Base-by-base conservation (phyloP, 768 basidiomycete genomes). In the Phaeotremella fagi region DNA sequence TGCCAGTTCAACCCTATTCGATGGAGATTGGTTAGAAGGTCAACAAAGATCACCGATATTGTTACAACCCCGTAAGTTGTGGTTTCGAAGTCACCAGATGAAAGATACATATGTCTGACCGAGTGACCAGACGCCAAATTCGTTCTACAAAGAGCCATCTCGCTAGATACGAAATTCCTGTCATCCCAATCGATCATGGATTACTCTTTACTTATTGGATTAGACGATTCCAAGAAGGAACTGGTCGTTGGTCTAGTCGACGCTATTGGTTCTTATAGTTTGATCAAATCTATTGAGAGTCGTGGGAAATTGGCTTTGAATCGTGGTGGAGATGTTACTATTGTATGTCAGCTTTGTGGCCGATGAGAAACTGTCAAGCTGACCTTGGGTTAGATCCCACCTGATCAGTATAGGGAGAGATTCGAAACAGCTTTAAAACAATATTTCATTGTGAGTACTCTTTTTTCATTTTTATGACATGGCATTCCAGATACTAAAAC, bases 241-340 rank as follows among this genome's bases (percentile, higher is more conserved):
- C 83, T 89, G 49, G 81, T 80, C 25, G 87, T 85, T 58, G 87
- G 88, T 0, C 78, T 90, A 1, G 87, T 90, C 7, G 88, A 90
- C 68, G 88, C 87, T 0, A 88, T 90, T 23, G 88, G 87, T 25
- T 87, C 85, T 63, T 90, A 85, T 72, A 87, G 86, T 0, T 85
- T 89, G 59, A 87, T 86, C 1, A 90, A 89, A 72, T 88, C 86
- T 0, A 76, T 90, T 5, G 88, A 90, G 72, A 87, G 87, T 64
- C 86, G 87, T 68, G 86, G 86, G 7, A 90, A 90, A 71, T 83
- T 86, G 38, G 83, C 82, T 3, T 77, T 89, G 12, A 82, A 82
- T 42, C 59, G 70, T 23, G 68, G 66, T 11, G 84, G 87, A 57
- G 84, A 88, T 28, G 82, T 87, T 7, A 90, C 87, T 0, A 85